These are phyloP conservation scores for Botryotinia narcissicola DNA, from an alignment of 2,329 filamentous ascomycete species.

Conservation along the genomic window DNA sequence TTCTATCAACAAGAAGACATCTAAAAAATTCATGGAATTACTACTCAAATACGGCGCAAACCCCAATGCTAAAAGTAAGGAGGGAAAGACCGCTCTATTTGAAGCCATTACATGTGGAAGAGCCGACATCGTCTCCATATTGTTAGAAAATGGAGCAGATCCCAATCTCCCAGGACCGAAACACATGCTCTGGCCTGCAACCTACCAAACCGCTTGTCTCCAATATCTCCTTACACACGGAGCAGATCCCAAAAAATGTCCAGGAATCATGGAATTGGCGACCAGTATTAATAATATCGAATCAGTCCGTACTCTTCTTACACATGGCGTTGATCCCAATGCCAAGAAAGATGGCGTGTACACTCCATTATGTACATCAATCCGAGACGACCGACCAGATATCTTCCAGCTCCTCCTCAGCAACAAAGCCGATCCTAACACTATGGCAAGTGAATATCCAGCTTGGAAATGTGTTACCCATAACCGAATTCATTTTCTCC, in stretches of 20 bases:
- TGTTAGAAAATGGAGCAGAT: conserved; percentile 60
- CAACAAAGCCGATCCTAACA: conserved; percentile 51
- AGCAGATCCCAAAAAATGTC: conserved; percentile 58
- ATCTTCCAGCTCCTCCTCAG: conserved; percentile 59
- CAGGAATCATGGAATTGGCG: conserved; percentile 64
- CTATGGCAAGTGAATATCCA: conserved; percentile 61
- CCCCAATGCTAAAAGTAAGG: conserved; percentile 56
- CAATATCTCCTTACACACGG: conserved; percentile 57
- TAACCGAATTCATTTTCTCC: conserved; percentile 59
- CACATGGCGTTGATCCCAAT: conserved; percentile 60
- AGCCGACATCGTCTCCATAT: conserved; percentile 52
- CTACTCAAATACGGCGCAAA: conserved; percentile 60
- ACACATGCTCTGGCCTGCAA: conserved; percentile 65
- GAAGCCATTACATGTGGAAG: conserved; percentile 57
- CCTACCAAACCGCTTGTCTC: conserved; percentile 57
- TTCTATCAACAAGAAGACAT: conserved; percentile 58
- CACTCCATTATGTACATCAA: conserved; percentile 65
- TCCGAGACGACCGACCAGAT: conserved; percentile 62
- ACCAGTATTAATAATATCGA: conserved; percentile 63
- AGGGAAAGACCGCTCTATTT: conserved; percentile 63
- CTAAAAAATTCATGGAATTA: conserved; percentile 54
- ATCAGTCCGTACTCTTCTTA: conserved; percentile 55
- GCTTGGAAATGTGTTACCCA: conserved; percentile 68
- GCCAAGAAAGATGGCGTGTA: conserved; percentile 63
- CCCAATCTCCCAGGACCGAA: conserved; percentile 68